Base-by-base conservation (phyloP, 1,284 basidiomycete genomes). In the Austroboletus rostrupii region DNA sequence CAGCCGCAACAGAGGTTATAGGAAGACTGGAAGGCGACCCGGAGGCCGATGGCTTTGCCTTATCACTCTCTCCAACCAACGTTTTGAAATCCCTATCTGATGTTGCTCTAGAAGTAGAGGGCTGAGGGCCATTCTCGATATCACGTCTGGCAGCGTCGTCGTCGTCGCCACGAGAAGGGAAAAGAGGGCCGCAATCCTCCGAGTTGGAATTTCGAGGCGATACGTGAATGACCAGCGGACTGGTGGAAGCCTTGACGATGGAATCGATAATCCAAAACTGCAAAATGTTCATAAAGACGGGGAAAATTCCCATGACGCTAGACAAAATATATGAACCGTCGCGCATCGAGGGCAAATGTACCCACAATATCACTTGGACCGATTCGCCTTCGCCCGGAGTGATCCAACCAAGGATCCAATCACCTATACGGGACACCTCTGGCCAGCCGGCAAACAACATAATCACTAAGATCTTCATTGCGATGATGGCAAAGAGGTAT, bases 381-480 rank as follows among this genome's bases (percentile, higher is more conserved):
- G 66, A 74, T 60, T 82, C 84, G 1, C 76, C 77, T 0, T 72
- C 62, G 46, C 71, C 83, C 47, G 72, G 74, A 57, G 77, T 82
- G 23, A 92, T 84, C 84, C 91, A 92, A 53, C 81, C 80, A 31
- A 99, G 73, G 13, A 96, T 70, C 87, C 87, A 93, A 50, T 87
- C 87, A 14, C 87, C 92, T 23, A 90, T 66, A 13, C 76, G 72
- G 60, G 89, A 85, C 42, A 97, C 76, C 13, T 79, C 79, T 19
- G 88, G 80, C 65, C 86, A 85, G 9, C 89, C 61, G 3, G 83
- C 78, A 40, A 93, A 83, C 8, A 97, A 70, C 1, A 76, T 75
- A 31, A 97, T 72, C 14, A 98, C 90, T 42, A 90, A 68, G 35
- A 92, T 68, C 69, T 99, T 98, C 94, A 98, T 97, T n/a, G 85